phyloP scores from a whole-genome alignment of 129 eudicot genomes.

The Flaveria brownii region DNA sequence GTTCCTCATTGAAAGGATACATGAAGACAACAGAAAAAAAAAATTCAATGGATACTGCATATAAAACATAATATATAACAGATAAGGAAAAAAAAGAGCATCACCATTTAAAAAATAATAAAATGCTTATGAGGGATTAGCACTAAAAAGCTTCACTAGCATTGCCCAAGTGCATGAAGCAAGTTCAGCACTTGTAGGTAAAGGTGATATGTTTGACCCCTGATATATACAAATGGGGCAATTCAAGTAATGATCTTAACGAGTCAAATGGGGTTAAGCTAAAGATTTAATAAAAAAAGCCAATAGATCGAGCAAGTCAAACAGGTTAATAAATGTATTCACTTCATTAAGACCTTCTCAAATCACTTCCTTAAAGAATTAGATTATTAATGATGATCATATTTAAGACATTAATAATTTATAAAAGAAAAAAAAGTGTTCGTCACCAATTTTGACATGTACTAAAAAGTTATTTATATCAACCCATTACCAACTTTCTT shows the following conservation, averaged over 20 bases:
- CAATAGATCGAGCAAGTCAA: background rate
- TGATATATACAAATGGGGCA: background rate
- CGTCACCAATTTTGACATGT: background rate
- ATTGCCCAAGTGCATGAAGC: slow-evolving; percentile 14
- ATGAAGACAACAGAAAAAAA: background rate
- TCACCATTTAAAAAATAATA: background rate
- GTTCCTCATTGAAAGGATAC: slow-evolving; percentile 13
- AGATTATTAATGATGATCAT: slow-evolving; percentile 3
- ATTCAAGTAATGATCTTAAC: background rate
- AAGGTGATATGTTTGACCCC: background rate
- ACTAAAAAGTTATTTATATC: background rate
- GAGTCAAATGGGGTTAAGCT: slow-evolving; percentile 15
- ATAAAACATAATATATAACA: background rate
- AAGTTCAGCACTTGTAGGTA: slow-evolving; percentile 9
- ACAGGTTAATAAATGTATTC: background rate
- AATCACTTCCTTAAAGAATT: background rate
- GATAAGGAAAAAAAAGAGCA: background rate
- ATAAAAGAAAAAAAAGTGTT: background rate
- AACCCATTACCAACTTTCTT: background rate
- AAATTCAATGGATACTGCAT: background rate
- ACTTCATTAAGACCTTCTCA: background rate
- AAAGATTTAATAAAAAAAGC: background rate
- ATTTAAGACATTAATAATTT: background rate
- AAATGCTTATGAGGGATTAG: background rate
- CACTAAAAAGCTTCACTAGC: background rate